Evolutionary conservation across 1,284 basidiomycete genomes (phyloP), one percentile per base, ranked within the genome.

Genomic region (Leccinum ponderosum): DNA sequence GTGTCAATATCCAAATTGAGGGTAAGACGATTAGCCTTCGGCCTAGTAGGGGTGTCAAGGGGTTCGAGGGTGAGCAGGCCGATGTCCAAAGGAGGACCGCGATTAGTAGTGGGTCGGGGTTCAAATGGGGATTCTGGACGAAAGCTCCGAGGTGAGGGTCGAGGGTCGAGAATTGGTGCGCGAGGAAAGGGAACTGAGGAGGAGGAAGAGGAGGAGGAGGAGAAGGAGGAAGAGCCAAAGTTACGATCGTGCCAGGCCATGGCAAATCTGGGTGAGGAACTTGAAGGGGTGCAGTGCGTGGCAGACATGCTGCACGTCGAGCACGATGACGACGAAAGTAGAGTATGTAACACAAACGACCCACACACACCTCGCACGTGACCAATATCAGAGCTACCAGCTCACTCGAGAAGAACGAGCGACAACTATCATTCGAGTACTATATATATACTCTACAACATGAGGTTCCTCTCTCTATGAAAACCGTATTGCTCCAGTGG

Each of bases 301-400:
- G 72, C 29, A 60, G 68, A 74, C 70, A 72, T 73, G 71, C 69
- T 70, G 71, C 71, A 73, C 64, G 57, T 54, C 68, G 17, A 60
- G 25, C 57, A 57, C 52, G 44, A 65, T 48, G 29, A 53, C 25
- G 61, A 50, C 31, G 31, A 31, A 31, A 31, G 29, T 25, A 31
- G 22, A 53, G 22, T 55, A 42, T 42, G 39, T 42, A 44, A 44
- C n/a, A n/a, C 33, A n/a, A 44, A 44, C 8, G 25, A 52, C 58
- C 53, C 59, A 42, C 35, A 31, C 31, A 31, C 33, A 71, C 62
- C 58, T 57, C 35, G 61, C 69, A 73, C 69, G 69, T 70, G 69
- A 70, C 61, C 63, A 69, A 63, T 58, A 67, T 62, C 53, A 62
- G 14, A 27, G 22, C 17, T 20, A 9, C 17, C 11, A 42, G n/a